Evolutionary conservation across 768 basidiomycete species (phyloP).

Genomic region (Lanmaoa rubissima): DNA sequence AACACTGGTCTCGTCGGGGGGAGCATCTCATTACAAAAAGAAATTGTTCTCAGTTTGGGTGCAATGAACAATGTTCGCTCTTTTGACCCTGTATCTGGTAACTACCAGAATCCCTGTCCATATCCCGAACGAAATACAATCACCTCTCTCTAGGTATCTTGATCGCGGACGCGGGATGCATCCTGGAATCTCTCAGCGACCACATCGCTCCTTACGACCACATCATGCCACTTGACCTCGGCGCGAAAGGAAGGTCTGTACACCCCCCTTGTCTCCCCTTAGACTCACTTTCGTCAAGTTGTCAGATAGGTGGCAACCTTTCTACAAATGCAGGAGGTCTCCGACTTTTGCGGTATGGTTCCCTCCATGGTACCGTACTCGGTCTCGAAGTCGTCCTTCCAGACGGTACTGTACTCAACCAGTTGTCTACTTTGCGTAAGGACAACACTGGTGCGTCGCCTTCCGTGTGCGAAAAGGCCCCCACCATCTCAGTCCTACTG

Average conservation of each 20-base stretch:
- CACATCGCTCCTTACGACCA: constrained; percentile 84
- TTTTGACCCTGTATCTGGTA: constrained; percentile 83
- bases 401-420: constrained; percentile 88
- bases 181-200: constrained; percentile 85
- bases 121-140: constrained; percentile 3
- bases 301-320: constrained; percentile 97
- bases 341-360: constrained; percentile 89
- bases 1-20: constrained; percentile 99
- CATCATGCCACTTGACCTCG: constrained; percentile 95
- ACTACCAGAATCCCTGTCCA: constrained; percentile 8
- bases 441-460: constrained; percentile 84
- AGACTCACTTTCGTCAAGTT: constrained; percentile 44
- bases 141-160: constrained; percentile 63
- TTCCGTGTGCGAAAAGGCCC: not conserved
- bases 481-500: constrained; percentile 1
- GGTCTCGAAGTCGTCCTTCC: constrained; percentile 95
- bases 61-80: constrained; percentile 82
- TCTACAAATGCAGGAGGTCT: constrained; percentile 98
- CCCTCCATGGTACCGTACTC: constrained; percentile 90
- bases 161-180: constrained; percentile 91
- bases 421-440: constrained; percentile 87
- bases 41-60: constrained; percentile 79
- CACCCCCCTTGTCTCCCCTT: not conserved
- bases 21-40: constrained; percentile 83
- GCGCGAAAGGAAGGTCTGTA: constrained; percentile 88